Percentiles rank a stretch among this genome's conserved stretches.
These are phyloP conservation scores for Sphaceloma murrayae DNA, from an alignment of 2,329 filamentous ascomycete genomes.

Conservation along the genomic window DNA sequence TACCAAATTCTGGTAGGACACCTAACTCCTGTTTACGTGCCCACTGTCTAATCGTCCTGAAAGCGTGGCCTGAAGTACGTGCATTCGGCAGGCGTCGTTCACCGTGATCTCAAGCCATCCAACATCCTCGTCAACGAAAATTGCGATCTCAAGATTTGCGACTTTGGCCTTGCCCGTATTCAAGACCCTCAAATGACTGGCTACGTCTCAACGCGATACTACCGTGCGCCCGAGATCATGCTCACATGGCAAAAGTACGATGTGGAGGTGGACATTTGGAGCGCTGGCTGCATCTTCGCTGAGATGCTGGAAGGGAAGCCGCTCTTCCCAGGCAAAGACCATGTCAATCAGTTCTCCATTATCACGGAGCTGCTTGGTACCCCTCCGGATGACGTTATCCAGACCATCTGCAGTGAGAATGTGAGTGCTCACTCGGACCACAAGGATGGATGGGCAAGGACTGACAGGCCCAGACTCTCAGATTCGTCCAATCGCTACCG, in stretches of 20 bases:
- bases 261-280: constrained; percentile 98
- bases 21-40: constrained; percentile 1
- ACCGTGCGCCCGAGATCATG: constrained; percentile 98
- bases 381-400: constrained; percentile 94
- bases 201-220: constrained; percentile 97
- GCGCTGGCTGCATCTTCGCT: constrained; percentile 95
- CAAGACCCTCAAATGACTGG: constrained; percentile 99
- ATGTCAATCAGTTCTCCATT: constrained; percentile 99
- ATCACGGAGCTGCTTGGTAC: constrained; percentile 96
- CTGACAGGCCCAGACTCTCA: constrained; percentile 57
- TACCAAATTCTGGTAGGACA: constrained; percentile 89
- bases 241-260: constrained; percentile 99
- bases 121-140: constrained; percentile 99
- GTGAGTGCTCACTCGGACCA: constrained; percentile 37
- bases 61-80: constrained; percentile 98
- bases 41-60: background rate
- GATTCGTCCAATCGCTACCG: constrained; percentile 94
- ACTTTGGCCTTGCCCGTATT: constrained; percentile 93
- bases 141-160: constrained; percentile 98
- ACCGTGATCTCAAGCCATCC: constrained; percentile 94
- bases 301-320: constrained; percentile 99
- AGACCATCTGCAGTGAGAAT: constrained; percentile 97
- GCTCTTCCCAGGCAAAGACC: constrained; percentile 95
- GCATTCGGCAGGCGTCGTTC: constrained; percentile 94
- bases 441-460: constrained; percentile 5